Evolutionary conservation across 768 basidiomycete species (phyloP).

Genomic region (Gyrodon lividus): DNA sequence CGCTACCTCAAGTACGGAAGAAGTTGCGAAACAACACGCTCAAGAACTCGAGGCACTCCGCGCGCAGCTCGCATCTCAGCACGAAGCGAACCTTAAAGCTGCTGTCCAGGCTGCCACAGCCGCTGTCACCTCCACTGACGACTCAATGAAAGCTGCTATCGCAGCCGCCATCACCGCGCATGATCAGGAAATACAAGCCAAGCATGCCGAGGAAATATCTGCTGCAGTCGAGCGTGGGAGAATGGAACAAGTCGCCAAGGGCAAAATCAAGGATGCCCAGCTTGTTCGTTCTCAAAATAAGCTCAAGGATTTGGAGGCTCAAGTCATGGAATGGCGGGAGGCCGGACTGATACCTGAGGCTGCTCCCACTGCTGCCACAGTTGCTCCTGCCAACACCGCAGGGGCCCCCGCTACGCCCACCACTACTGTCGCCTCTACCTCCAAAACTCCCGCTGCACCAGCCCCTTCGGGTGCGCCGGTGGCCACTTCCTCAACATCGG

Average conservation of each 20-base stretch:
- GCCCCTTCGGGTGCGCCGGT: constrained; percentile 14
- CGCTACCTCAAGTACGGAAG: constrained; percentile 32
- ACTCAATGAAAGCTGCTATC: constrained; percentile 45
- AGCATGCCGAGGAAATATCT: constrained; percentile 55
- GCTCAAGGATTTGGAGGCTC: constrained; percentile 68
- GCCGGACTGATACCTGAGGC: constrained; percentile 46
- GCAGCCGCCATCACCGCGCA: constrained; percentile 48
- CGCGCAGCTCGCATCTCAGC: constrained; percentile 49
- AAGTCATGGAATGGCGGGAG: constrained; percentile 56
- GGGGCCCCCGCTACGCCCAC: constrained; percentile 26
- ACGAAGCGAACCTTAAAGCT: constrained; percentile 51
- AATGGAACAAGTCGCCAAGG: constrained; percentile 57
- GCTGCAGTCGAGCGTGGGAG: constrained; percentile 70
- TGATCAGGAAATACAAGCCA: constrained; percentile 45
- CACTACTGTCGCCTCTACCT: constrained; percentile 28
- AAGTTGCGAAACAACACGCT: constrained; percentile 50
- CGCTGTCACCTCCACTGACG: constrained; percentile 28
- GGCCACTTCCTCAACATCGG: constrained; percentile 11
- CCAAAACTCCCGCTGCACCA: constrained; percentile 8
- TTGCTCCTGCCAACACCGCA: constrained; percentile 12
- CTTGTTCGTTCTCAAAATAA: constrained; percentile 58
- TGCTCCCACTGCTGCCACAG: constrained; percentile 20
- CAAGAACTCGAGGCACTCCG: constrained; percentile 60
- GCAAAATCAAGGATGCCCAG: constrained; percentile 70
- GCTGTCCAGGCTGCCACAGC: constrained; percentile 49